phyloP scores from a whole-genome alignment of 2,329 filamentous ascomycete genomes.

The Elsinoe batatas region DNA sequence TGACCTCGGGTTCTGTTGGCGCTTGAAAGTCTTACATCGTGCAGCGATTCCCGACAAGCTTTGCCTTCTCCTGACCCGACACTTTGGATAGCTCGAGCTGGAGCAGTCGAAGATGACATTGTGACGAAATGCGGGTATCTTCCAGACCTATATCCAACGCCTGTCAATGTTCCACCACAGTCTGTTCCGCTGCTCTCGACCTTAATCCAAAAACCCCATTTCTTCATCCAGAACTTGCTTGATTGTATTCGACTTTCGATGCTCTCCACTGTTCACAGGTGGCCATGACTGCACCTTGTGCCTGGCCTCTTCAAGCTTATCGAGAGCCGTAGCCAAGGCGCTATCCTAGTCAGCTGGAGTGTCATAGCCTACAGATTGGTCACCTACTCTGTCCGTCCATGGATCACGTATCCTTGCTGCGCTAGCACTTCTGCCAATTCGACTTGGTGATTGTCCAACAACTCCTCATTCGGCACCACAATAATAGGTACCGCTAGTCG shows the following conservation, averaged over 20 bases:
- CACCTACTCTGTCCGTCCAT: constrained; percentile 55
- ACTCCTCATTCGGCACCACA: constrained; percentile 72
- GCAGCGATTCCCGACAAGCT: not conserved
- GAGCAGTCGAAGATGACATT: not conserved
- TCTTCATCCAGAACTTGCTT: constrained; percentile 48
- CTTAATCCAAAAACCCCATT: constrained; percentile 45
- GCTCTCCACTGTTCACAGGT: constrained; percentile 36
- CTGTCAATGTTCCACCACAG: not conserved
- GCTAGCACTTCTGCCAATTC: constrained; percentile 74
- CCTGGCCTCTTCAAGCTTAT: constrained; percentile 39
- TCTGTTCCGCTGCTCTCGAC: not conserved
- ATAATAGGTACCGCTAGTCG: constrained; percentile 66
- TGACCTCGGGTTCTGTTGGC: not conserved
- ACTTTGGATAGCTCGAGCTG: not conserved
- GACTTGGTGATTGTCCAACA: constrained; percentile 84
- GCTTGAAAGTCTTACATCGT: no score
- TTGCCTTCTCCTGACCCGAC: not conserved
- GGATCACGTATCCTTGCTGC: constrained; percentile 64
- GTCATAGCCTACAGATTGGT: not conserved
- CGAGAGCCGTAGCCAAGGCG: constrained; percentile 38
- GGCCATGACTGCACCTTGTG: constrained; percentile 39
- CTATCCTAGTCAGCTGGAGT: constrained; percentile 23
- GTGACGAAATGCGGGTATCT: not conserved
- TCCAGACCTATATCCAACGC: not conserved
- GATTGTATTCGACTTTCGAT: constrained; percentile 35